Percentiles rank a stretch among this genome's conserved stretches.
Evolutionary conservation across 768 basidiomycete genomes (phyloP).

Genomic region (Suillus fuscotomentosus): DNA sequence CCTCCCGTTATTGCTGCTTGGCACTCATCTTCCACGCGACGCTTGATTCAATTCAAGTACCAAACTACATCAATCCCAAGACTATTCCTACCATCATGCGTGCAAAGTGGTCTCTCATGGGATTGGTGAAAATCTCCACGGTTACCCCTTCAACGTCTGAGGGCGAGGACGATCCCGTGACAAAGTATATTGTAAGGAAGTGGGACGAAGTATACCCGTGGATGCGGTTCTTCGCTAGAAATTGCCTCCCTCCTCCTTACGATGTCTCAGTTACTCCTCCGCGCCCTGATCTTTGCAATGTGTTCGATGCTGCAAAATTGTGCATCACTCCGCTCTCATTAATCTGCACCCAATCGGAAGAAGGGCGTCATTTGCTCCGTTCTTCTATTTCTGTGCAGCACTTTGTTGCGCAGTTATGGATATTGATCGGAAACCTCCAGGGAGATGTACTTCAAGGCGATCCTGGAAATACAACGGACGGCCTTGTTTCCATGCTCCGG

Average conservation of each 20-base stretch:
- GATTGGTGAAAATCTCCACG: not conserved
- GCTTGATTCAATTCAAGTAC: not conserved
- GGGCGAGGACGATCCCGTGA: not conserved
- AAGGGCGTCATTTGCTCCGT: not conserved
- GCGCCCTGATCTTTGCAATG: not conserved
- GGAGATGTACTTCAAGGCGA: not conserved
- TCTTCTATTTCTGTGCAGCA: not conserved
- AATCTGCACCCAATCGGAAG: not conserved
- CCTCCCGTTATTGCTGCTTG: not conserved
- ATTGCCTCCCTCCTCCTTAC: not conserved
- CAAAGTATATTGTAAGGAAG: not conserved
- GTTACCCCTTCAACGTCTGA: too few relatives aligned
- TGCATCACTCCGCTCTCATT: not conserved
- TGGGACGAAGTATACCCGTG: not conserved
- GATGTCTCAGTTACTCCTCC: not conserved
- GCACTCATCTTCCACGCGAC: not conserved
- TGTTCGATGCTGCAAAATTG: not conserved
- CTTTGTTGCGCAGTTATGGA: not conserved
- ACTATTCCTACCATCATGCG: not conserved
- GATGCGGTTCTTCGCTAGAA: not conserved
- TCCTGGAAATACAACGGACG: not conserved
- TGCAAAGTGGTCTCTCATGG: not conserved
- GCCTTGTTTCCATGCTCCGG: not conserved
- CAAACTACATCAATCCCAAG: not conserved
- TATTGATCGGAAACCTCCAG: not conserved